Evolutionary conservation across 495 filamentous ascomycete species (phyloP).

Genomic region (Neurospora sp.): DNA sequence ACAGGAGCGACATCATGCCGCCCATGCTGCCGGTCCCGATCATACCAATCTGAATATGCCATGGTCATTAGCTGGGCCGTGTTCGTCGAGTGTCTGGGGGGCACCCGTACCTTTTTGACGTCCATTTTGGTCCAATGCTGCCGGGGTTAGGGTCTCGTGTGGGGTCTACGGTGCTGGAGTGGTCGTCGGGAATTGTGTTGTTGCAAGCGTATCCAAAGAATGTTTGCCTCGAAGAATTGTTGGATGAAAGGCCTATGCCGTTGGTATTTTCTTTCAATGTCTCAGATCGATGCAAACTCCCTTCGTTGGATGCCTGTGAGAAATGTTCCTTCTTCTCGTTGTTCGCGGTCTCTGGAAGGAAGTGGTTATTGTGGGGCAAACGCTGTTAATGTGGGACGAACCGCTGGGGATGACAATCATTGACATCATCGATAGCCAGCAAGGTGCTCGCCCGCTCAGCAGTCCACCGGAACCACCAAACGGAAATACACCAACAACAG

Average conservation of each 20-base stretch:
- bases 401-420: background rate
- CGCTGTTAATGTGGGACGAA: background rate
- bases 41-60: background rate
- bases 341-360: background rate
- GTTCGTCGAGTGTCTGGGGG: background rate
- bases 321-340: background rate
- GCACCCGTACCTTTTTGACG: background rate
- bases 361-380: background rate
- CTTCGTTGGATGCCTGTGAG: too few relatives aligned
- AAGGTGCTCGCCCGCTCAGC: background rate
- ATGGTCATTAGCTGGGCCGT: background rate
- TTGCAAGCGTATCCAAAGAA: background rate
- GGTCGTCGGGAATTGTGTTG: background rate
- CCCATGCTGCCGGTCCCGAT: background rate
- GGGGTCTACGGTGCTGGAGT: background rate
- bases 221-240: too few relatives aligned
- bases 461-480: background rate
- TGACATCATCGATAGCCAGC: background rate
- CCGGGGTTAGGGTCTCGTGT: background rate
- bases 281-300: too few relatives aligned
- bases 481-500: background rate
- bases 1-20: slow-evolving; percentile 1
- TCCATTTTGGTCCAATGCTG: background rate
- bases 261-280: background rate
- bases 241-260: background rate